phyloP scores from a whole-genome alignment of 129 eudicot genomes.

The Escallonia herrerae region DNA sequence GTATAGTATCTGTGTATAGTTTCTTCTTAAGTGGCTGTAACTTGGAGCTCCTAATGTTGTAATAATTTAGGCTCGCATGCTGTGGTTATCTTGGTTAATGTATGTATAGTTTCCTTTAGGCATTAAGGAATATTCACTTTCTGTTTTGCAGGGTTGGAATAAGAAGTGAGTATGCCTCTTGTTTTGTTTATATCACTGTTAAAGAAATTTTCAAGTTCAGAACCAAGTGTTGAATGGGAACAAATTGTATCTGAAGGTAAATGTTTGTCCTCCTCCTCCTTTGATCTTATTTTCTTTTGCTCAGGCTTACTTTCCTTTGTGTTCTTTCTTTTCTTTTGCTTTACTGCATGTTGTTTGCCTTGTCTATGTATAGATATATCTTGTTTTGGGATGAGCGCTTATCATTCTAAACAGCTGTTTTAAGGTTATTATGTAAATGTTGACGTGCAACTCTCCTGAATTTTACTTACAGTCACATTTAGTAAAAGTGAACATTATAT shows the following conservation, averaged over 20 bases:
- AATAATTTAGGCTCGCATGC: not conserved
- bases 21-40: not conserved
- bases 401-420: not conserved
- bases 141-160: conserved; percentile 88
- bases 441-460: not conserved
- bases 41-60: conserved; percentile 6
- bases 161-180: conserved; percentile 64
- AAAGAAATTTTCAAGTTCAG: conserved; percentile 4
- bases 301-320: not conserved
- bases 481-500: not conserved
- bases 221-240: not conserved
- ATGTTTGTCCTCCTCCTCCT: not conserved
- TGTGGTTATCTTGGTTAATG: conserved; percentile 3
- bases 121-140: conserved; percentile 13
- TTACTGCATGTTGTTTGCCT: not conserved
- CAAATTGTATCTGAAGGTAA: not conserved
- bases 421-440: no score
- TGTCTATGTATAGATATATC: no score
- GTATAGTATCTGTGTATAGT: conserved; percentile 3
- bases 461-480: no score
- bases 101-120: conserved; percentile 4
- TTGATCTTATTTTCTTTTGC: no score
- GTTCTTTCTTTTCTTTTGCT: not conserved
- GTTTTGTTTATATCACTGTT: not conserved
- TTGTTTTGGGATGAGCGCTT: not conserved